phyloP scores from a whole-genome alignment of 176 grass and related monocot species.

The Oryza meyeriana region DNA sequence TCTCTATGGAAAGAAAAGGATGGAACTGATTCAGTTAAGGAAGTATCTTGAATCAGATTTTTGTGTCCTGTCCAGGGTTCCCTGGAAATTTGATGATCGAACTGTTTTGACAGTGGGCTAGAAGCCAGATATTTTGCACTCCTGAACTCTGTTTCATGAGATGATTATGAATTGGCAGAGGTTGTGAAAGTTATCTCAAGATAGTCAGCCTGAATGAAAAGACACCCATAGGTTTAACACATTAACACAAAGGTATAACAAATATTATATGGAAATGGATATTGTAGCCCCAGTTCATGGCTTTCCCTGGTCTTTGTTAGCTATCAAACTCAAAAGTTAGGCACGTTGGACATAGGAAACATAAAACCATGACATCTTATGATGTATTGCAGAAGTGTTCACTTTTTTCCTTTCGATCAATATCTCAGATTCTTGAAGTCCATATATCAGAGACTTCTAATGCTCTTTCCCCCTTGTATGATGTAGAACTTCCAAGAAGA shows the following conservation, averaged over 20 bases:
- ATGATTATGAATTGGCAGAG: neutral
- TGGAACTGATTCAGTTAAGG: neutral
- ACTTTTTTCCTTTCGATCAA: neutral
- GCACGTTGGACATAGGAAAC: neutral
- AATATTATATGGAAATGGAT: neutral
- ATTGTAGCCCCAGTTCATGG: neutral
- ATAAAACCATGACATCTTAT: neutral
- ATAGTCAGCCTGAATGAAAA: conserved; percentile 3
- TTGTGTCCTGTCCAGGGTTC: neutral
- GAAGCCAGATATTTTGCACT: neutral
- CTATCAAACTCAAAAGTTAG: neutral
- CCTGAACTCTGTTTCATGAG: neutral
- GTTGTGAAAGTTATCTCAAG: neutral
- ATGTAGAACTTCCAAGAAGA: neutral
- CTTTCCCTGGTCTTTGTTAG: neutral
- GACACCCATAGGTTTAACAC: neutral
- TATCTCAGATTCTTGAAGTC: conserved; percentile 6
- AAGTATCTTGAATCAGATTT: neutral
- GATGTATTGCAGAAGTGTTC: neutral
- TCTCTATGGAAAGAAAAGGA: neutral
- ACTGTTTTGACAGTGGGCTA: neutral
- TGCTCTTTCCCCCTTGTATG: neutral
- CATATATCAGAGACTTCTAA: neutral
- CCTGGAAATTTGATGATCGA: neutral
- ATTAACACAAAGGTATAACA: neutral